Evolutionary conservation across 116 monocot genomes (phyloP).

Genomic region (Posidonia oceanica): DNA sequence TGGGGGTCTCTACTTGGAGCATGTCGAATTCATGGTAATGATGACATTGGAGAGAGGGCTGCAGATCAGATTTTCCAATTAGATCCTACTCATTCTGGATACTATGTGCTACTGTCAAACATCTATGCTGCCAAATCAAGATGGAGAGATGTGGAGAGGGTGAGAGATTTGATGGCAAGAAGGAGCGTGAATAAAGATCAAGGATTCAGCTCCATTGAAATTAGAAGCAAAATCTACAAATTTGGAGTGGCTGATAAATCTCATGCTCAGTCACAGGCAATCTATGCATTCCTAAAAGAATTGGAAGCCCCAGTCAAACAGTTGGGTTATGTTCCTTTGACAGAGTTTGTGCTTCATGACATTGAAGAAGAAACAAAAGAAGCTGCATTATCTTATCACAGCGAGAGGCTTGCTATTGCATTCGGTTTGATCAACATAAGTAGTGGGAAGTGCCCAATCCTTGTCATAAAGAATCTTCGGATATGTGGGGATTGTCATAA

Average conservation of each 20-base stretch:
- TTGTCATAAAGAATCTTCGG: slow-evolving; percentile 17
- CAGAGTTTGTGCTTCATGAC: slow-evolving; percentile 34
- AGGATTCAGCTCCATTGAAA: slow-evolving; percentile 29
- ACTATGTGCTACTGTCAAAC: slow-evolving; percentile 41
- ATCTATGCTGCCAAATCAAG: slow-evolving; percentile 37
- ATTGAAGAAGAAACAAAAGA: slow-evolving; percentile 32
- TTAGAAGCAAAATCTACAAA: slow-evolving; percentile 19
- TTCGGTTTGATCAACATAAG: slow-evolving; percentile 24
- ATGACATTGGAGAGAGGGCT: slow-evolving; percentile 23
- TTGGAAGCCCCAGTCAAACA: slow-evolving; percentile 14
- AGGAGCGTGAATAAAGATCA: slow-evolving; percentile 23
- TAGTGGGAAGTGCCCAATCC: slow-evolving; percentile 6
- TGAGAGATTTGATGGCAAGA: slow-evolving; percentile 21
- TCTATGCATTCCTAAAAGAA: slow-evolving; percentile 18
- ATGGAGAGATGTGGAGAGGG: slow-evolving; percentile 41
- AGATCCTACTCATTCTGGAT: slow-evolving; percentile 21
- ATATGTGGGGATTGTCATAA: slow-evolving; percentile 24
- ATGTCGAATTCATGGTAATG: slow-evolving; percentile 21
- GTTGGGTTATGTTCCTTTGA: slow-evolving; percentile 25
- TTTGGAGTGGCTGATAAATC: slow-evolving; percentile 34
- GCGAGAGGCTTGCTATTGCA: slow-evolving; percentile 31
- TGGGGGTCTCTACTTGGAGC: slow-evolving; percentile 29
- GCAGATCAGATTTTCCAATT: slow-evolving; percentile 25
- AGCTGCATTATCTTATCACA: slow-evolving; percentile 22
- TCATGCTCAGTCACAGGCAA: slow-evolving; percentile 19